Base-by-base conservation (phyloP, 148 eudicot species). In the Agrostemma githago region DNA sequence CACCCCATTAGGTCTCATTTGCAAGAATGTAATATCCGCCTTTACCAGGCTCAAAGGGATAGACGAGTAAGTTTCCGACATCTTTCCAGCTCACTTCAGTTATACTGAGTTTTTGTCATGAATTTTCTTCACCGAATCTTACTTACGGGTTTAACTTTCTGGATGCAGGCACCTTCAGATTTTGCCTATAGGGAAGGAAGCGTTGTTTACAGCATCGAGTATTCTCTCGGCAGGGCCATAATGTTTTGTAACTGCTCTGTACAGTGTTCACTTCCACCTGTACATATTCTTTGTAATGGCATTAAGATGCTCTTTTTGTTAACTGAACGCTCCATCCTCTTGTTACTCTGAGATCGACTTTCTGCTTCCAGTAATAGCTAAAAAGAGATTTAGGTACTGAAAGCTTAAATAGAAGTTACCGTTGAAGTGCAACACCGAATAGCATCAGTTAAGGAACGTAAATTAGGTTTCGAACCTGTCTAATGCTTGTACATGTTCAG, bases 141-240 rank as follows among this genome's bases (percentile, higher is more conserved):
- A n/a, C n/a, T n/a, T n/a, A 38, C 21, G 2, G 42, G 6, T 15
- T 14, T 2, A 40, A 10, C 7, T 40, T 16, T 15, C 7, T 66
- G 4, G 34, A 17, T 78, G 82, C 88, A 93, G 98, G 91, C 51
- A 73, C 43, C 66, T 83, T 72, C 84, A 77, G 81, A 80, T 93
- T 65, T 73, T 84, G 73, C 80, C 88, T 57, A 73, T 86, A 41
- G 89, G 88, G 38, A 88, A 85, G 86, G 92, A 85, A 83, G 97
- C 98, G 41, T 53, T 93, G 70, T 86, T 91, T 80, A 88, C 92
- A 65, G 98, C 98, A 57, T 87, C 85, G 53, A 78, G 81, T 63
- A 68, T 91, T 66, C 89, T 91, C 39, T 84, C 92, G 34, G 68
- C 85, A 3, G 80, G 74, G 65, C 77, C 82, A 43, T 86, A 79